Base-by-base conservation (phyloP, 2,329 filamentous ascomycete genomes). In the Rhinocladiella mackenziei region DNA sequence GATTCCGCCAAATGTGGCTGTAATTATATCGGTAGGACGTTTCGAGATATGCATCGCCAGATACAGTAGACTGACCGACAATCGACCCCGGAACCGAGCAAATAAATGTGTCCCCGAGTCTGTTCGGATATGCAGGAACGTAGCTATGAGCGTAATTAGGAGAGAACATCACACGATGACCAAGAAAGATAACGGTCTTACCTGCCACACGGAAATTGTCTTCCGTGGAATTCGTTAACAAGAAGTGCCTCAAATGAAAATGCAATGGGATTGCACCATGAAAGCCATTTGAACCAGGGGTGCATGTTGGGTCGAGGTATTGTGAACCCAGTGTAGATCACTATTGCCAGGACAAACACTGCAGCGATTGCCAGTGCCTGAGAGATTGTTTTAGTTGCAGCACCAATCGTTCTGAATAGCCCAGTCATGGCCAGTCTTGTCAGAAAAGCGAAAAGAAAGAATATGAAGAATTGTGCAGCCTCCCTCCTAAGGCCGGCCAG, bases 41-140 rank as follows among this genome's bases (percentile, higher is more conserved):
- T 3, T 67, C 60, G 3, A 85, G 78, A 54, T 78, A 86, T 1
- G 72, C 67, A 48, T 83, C 80, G 1, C 83, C 83, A 13, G 67
- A 77, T 3, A 86, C 76, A 1, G 68, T 74, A 4, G 58, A 56
- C 31, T 71, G 63, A 0, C 81, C 81, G 0, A 75, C 62, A 0
- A 76, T 69, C 5, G 81, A 69, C 2, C 81, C 79, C 0, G 75
- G 66, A 3, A 72, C 69, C 2, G 71, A 61, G 23, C 53, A 55
- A 28, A 50, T 86, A 50, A 83, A 89, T 50, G 89, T 88, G 57
- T 88, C 76, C 0, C 81, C 74, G 1, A 85, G 85, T 57, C 88
- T 82, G 58, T 89, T n/a, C n/a, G n/a, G n/a, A n/a, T n/a, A n/a
- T n/a, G n/a, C n/a, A n/a, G n/a, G n/a, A n/a, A n/a, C n/a, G n/a